Base-by-base conservation (phyloP, 1,284 basidiomycete genomes). In the Erythrobasidium hasegawianum region DNA sequence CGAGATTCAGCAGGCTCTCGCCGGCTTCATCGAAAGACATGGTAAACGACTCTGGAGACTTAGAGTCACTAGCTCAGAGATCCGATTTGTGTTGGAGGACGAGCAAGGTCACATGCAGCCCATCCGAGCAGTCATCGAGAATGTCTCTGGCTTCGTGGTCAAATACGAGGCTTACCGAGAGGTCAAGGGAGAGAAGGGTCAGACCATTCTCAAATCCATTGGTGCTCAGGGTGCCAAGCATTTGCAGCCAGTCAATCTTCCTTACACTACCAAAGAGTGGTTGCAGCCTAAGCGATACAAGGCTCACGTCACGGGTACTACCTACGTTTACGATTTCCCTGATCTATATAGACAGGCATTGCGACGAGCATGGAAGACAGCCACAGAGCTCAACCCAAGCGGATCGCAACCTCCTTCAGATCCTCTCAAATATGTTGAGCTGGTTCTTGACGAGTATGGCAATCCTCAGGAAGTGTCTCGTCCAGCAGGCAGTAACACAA, bases 81-180 rank as follows among this genome's bases (percentile, higher is more conserved):
- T 99, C 75, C 86, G 96, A 62, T 89, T 98, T 74, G 85, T 90
- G 52, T 85, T 99, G 64, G 93, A 97, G 80, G 90, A 97, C 77
- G 85, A 83, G 68, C 90, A 95, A 72, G 92, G 93, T 71, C 93
- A 93, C 74, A 86, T 90, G 54, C 90, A 90, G 7, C 92, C 95
- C 10, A 92, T 98, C 76, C 91, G 96, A 49, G 94, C 94, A 73
- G 87, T 97, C 77, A 95, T 98, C 78, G 92, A 96, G 81, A 99
- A 97, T 78, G 92, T 97, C 59, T 96, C 94, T 47, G 95, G 95
- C 54, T 97, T 98, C 81, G 90, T 97, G 72, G 95, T 98, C 78
- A 95, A 97, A 78, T 97, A 88, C 81, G 90, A 95, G 76, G 90
- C 89, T n/a, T 99, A 99, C 81, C 93, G 97, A 79, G 96, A 99